Evolutionary conservation across 1,139 yeast species (phyloP), one percentile per base, ranked within the genome.

Genomic region (Kodamaea alishanica): DNA sequence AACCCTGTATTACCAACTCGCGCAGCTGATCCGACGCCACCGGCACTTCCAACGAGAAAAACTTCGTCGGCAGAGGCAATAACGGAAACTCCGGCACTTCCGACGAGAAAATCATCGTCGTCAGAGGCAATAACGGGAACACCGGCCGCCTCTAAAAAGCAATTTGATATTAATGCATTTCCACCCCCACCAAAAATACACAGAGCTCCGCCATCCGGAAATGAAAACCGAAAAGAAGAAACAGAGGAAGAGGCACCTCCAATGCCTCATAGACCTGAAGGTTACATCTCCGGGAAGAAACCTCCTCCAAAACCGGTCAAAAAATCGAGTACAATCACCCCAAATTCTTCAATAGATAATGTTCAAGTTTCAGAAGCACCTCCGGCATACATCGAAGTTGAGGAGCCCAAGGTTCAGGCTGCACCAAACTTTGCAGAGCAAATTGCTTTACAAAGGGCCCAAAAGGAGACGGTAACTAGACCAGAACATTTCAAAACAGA

Each of bases 231-330:
- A 6, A n/a, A 22, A 6, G 12, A 22, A 12, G 10, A 31, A 5
- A 3, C 8, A 2, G 9, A 6, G 9, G 15, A 8, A 8, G 11
- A n/a, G 11, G 10, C 30, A 3, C 30, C 8, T 8, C 12, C 10
- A 12, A 8, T n/a, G 10, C 30, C 8, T 22, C 8, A 8, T 8
- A 8, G 30, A 8, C 22, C 20, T 29, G 23, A 9, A 32, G 8
- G 20, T 32, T 6, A 31, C 20, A 22, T 22, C 23, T 8, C 36
- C 7, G 58, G 55, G 43, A 65, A 63, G 41, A 51, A 53, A 2
- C 68, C 73, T 8, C 73, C 73, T 3, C 73, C 72, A 20, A 69
- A 67, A 33, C 74, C 75, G 1, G 43, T 51, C 2, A 70, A 63
- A 47, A 65, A 64, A 39, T 55, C 59, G 2, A 24, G 35, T 25